Conservation (phyloP, 192 early-diverging fungal genomes). For the Allomyces arbusculus region DNA sequence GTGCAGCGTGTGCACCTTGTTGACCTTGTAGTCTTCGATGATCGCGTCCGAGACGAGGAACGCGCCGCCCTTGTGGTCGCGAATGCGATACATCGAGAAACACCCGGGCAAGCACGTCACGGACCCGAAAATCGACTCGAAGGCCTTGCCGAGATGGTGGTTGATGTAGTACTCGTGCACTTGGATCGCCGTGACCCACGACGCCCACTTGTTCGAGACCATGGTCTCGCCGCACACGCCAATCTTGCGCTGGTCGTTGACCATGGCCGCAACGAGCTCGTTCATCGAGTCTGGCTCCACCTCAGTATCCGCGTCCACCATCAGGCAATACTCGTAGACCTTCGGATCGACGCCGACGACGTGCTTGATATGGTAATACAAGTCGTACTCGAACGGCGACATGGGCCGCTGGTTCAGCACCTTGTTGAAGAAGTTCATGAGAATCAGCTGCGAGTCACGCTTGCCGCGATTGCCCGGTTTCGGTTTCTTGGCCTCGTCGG, state of each 20-base stretch:
- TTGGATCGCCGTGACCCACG: slow-evolving; percentile 7
- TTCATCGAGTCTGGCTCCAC: slow-evolving; percentile 5
- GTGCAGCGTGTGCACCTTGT: slow-evolving; percentile 88
- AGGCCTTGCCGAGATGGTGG: slow-evolving; percentile 7
- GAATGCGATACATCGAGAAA: slow-evolving; percentile 98
- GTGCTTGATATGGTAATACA: slow-evolving; percentile 3
- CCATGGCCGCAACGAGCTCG: slow-evolving; percentile 4
- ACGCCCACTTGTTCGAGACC: slow-evolving; percentile 4
- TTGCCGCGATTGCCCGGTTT: slow-evolving; percentile 11
- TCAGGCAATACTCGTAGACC: slow-evolving; percentile 1
- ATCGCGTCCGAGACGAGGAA: slow-evolving; percentile 72
- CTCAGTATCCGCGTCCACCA: slow-evolving; percentile 7
- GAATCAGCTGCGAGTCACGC: slow-evolving; percentile 11
- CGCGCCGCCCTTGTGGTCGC: slow-evolving; percentile 70
- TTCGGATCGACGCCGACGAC: slow-evolving; percentile 4
- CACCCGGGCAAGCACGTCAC: slow-evolving; percentile 97
- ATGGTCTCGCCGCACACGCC: slow-evolving; percentile 9
- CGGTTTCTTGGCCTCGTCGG: slow-evolving; percentile 4
- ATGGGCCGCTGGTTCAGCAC: slow-evolving; percentile 3
- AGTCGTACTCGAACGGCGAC: slow-evolving; percentile 5
- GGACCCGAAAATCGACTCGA: slow-evolving; percentile 84
- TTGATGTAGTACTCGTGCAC: slow-evolving; percentile 7
- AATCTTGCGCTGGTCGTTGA: slow-evolving; percentile 5
- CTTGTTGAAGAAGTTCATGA: slow-evolving; percentile 7
- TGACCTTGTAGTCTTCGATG: slow-evolving; percentile 86